Conservation (phyloP, 768 basidiomycete species). For the Auriculariales sp. region DNA sequence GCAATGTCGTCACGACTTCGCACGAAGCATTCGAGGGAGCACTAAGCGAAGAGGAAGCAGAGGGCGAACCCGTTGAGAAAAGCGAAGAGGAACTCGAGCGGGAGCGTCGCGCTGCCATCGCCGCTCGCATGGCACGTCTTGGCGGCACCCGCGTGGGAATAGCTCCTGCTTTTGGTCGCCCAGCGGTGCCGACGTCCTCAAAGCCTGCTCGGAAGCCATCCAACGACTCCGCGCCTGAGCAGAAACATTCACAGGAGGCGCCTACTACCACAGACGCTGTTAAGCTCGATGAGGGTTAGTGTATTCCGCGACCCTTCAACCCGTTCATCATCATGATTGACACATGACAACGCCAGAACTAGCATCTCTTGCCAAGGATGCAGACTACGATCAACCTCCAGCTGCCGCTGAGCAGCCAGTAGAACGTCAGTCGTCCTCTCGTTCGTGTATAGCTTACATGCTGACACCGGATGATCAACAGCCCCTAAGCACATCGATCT, state of each 20-base stretch:
- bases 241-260: too few relatives aligned
- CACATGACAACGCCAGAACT: conserved; percentile 19
- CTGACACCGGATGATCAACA: background rate
- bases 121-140: conserved; percentile 84
- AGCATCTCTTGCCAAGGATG: conserved; percentile 2
- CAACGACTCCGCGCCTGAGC: background rate
- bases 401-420: too few relatives aligned
- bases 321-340: too few relatives aligned
- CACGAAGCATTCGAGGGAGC: conserved; percentile 4
- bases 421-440: too few relatives aligned
- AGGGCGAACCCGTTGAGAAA: conserved; percentile 24
- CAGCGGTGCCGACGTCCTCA: conserved; percentile 26
- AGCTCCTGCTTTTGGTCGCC: conserved; percentile 53
- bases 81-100: conserved; percentile 43
- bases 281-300: too few relatives aligned
- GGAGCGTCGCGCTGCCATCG: conserved; percentile 72
- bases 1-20: too few relatives aligned
- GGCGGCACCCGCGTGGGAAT: conserved; percentile 78
- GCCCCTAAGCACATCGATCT: background rate
- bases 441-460: too few relatives aligned
- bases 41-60: conserved; percentile 13
- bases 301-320: too few relatives aligned
- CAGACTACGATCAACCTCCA: conserved; percentile 15
- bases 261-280: too few relatives aligned
- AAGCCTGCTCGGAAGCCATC: conserved; percentile 9